These are phyloP conservation scores for Metarhizium rileyi DNA, from an alignment of 2,329 filamentous ascomycete species.

Conservation along the genomic window DNA sequence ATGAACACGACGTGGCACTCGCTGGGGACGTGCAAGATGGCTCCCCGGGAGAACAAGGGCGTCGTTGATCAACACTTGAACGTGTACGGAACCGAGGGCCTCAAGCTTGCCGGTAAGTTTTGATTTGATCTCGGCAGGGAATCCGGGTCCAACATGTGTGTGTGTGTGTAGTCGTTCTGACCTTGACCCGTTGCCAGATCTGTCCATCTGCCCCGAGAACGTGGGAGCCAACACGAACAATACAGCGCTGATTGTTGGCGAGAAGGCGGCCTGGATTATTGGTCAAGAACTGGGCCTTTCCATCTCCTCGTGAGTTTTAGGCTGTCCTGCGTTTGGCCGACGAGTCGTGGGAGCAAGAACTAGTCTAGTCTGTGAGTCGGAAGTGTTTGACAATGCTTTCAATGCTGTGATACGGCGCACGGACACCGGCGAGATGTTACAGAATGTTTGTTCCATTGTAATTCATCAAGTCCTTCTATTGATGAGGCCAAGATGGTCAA, in stretches of 20 bases:
- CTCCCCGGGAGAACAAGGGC: constrained; percentile 32
- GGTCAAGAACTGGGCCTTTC: constrained; percentile 15
- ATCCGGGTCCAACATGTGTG: too few relatives aligned
- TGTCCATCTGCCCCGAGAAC: constrained; percentile 27
- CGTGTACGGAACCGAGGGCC: constrained; percentile 33
- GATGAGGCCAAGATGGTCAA: too few relatives aligned
- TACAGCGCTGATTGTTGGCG: constrained; percentile 34
- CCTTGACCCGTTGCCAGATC: constrained; percentile 16
- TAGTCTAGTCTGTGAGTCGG: too few relatives aligned
- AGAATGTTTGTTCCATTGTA: too few relatives aligned
- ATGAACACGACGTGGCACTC: constrained; percentile 36
- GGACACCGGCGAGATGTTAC: too few relatives aligned
- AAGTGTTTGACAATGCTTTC: too few relatives aligned
- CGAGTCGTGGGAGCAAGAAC: too few relatives aligned
- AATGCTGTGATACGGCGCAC: too few relatives aligned
- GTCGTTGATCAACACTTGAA: constrained; percentile 32
- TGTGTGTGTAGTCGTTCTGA: not conserved
- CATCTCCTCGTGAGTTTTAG: constrained; percentile 9
- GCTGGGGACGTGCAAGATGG: constrained; percentile 40
- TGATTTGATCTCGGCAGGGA: not conserved
- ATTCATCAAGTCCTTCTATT: too few relatives aligned
- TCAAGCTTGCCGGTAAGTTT: constrained; percentile 36
- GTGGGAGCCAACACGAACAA: constrained; percentile 35
- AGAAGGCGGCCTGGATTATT: constrained; percentile 28
- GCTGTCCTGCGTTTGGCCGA: not conserved